These are phyloP conservation scores for Dentipellis sp. DNA, from an alignment of 768 basidiomycete species.

Conservation along the genomic window DNA sequence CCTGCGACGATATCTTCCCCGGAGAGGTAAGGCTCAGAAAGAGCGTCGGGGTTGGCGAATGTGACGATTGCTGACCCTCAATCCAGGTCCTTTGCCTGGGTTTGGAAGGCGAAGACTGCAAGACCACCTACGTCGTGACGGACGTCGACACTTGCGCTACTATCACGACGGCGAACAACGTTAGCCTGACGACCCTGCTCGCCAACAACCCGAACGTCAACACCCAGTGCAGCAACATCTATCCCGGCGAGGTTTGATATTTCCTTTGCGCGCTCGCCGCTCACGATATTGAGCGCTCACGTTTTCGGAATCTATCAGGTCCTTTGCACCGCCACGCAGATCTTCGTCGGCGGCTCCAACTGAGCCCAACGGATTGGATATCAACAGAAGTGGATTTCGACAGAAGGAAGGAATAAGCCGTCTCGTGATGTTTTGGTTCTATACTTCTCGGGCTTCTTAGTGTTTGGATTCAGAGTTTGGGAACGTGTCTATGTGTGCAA, in stretches of 20 bases:
- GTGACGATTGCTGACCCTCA: not conserved
- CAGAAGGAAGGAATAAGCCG: too few species aligned
- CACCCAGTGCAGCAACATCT: conserved; percentile 50
- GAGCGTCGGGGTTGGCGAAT: not conserved
- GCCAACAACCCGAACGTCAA: conserved; percentile 71
- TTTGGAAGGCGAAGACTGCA: conserved; percentile 49
- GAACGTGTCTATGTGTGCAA: too few species aligned
- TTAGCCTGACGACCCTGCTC: conserved; percentile 48
- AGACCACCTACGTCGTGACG: conserved; percentile 45
- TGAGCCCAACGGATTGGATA: too few species aligned
- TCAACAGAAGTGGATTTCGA: too few species aligned
- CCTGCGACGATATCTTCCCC: conserved; percentile 50
- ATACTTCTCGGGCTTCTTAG: too few species aligned
- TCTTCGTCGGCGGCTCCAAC: not conserved
- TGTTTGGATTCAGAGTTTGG: too few species aligned
- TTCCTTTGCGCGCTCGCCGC: not conserved
- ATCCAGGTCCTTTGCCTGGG: conserved; percentile 52
- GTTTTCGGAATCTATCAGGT: not conserved
- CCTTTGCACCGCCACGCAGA: not conserved
- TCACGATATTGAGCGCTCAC: not conserved
- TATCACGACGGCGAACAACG: conserved; percentile 27
- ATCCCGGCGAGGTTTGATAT: conserved; percentile 60
- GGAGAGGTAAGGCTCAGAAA: conserved; percentile 17
- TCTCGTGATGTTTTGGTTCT: too few species aligned
- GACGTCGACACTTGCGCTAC: conserved; percentile 47